These are phyloP conservation scores for Lachancea nothofagi DNA, from an alignment of 805 yeast genomes.

Conservation along the genomic window DNA sequence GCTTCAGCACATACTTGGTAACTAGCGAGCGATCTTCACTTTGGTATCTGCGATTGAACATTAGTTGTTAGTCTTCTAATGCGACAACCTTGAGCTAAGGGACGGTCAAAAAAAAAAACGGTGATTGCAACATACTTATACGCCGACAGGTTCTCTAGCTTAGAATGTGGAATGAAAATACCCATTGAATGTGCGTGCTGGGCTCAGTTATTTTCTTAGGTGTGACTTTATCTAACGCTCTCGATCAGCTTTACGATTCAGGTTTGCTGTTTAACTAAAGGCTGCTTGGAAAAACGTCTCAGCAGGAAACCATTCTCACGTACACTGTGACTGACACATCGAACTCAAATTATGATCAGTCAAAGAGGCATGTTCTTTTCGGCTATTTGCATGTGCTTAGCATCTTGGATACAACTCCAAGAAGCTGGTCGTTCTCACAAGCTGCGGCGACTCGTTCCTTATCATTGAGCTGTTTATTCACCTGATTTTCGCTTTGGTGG, in stretches of 20 bases:
- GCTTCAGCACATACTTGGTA: conserved; percentile 70
- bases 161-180: conserved; percentile 50
- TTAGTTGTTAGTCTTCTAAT: conserved; percentile 1
- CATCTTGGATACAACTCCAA: conserved; percentile 90
- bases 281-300: too few relatives aligned
- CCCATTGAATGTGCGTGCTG: conserved; percentile 43
- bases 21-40: conserved; percentile 77
- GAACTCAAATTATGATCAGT: too few relatives aligned
- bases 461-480: conserved; percentile 92
- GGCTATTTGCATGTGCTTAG: conserved; percentile 59
- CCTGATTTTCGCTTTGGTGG: conserved; percentile 94
- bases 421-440: conserved; percentile 89
- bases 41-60: conserved; percentile 53
- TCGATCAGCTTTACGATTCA: too few relatives aligned
- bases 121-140: conserved; percentile 41
- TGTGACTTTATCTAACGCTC: neutral
- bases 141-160: conserved; percentile 47
- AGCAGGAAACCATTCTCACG: neutral
- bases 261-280: too few relatives aligned
- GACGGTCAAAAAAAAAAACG: neutral
- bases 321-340: too few relatives aligned
- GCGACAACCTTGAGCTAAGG: neutral
- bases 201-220: neutral
- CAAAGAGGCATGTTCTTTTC: neutral
- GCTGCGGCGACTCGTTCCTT: conserved; percentile 98